Conservation (phyloP, 306 rosid genomes). For the Prunus campanulata region DNA sequence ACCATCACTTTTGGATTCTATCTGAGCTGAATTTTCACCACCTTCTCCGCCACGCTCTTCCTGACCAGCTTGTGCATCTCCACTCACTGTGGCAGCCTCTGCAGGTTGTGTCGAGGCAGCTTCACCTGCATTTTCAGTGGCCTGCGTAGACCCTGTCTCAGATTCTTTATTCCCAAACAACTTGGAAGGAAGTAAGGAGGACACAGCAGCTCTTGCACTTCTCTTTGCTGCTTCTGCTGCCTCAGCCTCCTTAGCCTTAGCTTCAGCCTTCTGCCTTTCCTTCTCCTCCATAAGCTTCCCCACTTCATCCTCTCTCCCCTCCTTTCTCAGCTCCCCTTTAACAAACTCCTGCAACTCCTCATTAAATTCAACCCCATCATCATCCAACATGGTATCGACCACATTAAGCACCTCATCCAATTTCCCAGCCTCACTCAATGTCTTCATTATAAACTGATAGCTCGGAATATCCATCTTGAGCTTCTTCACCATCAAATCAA, state of each 20-base stretch:
- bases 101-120: conserved; percentile 4
- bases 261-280: conserved; percentile 89
- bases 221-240: conserved; percentile 93
- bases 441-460: conserved; percentile 87
- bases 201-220: conserved; percentile 72
- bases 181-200: conserved; percentile 79
- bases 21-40: conserved; percentile 18
- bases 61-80: conserved; percentile 20
- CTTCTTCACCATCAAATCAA: conserved; percentile 85
- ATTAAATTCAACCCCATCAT: conserved; percentile 60
- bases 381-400: conserved; percentile 77
- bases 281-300: conserved; percentile 85
- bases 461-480: conserved; percentile 87
- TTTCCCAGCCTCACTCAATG: conserved; percentile 61
- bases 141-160: conserved; percentile 30
- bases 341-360: conserved; percentile 85
- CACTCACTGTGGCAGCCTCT: conserved; percentile 27
- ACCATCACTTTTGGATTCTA: conserved; percentile 37
- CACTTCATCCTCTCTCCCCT: conserved; percentile 82
- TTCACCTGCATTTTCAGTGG: conserved; percentile 28
- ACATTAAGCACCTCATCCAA: conserved; percentile 75
- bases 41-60: conserved; percentile 19
- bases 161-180: conserved; percentile 65
- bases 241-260: conserved; percentile 89
- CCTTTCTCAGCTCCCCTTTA: conserved; percentile 75